phyloP scores from a whole-genome alignment of 2,329 filamentous ascomycete species.

The Aspergillus sergii region DNA sequence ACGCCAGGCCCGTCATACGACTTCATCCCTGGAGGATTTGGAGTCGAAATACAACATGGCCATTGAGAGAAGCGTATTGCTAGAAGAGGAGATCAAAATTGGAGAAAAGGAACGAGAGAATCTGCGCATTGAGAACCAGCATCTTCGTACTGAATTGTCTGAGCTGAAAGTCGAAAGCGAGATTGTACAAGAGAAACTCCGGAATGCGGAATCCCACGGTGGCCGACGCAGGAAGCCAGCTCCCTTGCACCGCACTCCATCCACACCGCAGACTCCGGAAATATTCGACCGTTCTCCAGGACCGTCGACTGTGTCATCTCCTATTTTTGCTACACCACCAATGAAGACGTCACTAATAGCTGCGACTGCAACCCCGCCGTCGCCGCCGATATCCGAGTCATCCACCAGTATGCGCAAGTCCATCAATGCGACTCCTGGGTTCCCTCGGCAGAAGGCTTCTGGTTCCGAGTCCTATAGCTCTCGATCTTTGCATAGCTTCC shows the following conservation, averaged over 20 bases:
- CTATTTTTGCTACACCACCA: slow-evolving; percentile 85
- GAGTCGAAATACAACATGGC: slow-evolving; percentile 96
- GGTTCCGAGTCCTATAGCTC: slow-evolving; percentile 57
- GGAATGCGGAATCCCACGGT: slow-evolving; percentile 62
- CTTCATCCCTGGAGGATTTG: slow-evolving; percentile 92
- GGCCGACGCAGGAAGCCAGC: slow-evolving; percentile 56
- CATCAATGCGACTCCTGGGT: slow-evolving; percentile 54
- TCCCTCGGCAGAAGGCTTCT: slow-evolving; percentile 45
- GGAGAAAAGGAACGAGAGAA: slow-evolving; percentile 90
- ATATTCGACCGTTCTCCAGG: slow-evolving; percentile 76
- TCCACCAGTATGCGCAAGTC: slow-evolving; percentile 64
- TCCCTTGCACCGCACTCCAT: slow-evolving; percentile 51
- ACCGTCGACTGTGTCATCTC: slow-evolving; percentile 81
- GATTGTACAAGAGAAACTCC: slow-evolving; percentile 90
- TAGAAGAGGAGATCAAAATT: slow-evolving; percentile 91
- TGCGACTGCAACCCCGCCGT: slow-evolving; percentile 80
- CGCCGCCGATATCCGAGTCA: slow-evolving; percentile 88
- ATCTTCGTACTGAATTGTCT: slow-evolving; percentile 84
- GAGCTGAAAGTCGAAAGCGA: slow-evolving; percentile 95
- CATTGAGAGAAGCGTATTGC: slow-evolving; percentile 87
- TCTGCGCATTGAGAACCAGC: slow-evolving; percentile 86
- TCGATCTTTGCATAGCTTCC: slow-evolving; percentile 48
- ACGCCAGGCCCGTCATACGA: slow-evolving; percentile 91
- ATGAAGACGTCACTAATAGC: slow-evolving; percentile 67
- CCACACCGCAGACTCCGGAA: slow-evolving; percentile 63